Evolutionary conservation across 2,329 filamentous ascomycete species (phyloP).

Genomic region (Plenodomus biglobosus): DNA sequence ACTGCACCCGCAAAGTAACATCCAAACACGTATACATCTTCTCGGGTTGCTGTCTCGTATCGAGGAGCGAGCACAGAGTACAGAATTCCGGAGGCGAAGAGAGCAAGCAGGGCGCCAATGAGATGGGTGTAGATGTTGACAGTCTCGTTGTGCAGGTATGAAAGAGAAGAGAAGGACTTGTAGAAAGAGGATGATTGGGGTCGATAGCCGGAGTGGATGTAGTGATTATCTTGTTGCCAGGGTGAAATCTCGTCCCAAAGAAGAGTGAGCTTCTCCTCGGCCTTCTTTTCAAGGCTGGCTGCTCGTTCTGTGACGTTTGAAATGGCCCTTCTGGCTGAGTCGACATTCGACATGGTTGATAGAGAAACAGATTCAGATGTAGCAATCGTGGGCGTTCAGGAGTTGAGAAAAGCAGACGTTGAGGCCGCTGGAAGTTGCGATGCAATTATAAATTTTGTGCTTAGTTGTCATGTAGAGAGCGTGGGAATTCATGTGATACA

Average conservation of each 20-base stretch:
- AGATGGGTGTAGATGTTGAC: slow-evolving; percentile 75
- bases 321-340: slow-evolving; percentile 22
- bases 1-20: slow-evolving; percentile 47
- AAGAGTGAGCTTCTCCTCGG: slow-evolving; percentile 53
- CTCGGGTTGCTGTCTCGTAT: slow-evolving; percentile 38
- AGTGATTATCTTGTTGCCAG: slow-evolving; percentile 65
- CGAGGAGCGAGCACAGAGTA: slow-evolving; percentile 31
- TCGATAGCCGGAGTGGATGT: slow-evolving; percentile 67
- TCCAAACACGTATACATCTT: slow-evolving; percentile 42
- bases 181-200: slow-evolving; percentile 62
- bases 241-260: slow-evolving; percentile 47
- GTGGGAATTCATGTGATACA: slow-evolving; percentile 6
- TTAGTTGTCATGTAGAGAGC: neutral
- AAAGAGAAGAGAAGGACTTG: slow-evolving; percentile 59
- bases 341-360: slow-evolving; percentile 17
- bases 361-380: neutral
- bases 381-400: neutral
- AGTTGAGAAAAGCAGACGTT: neutral
- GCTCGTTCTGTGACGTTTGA: slow-evolving; percentile 18
- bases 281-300: slow-evolving; percentile 33
- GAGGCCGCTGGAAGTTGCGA: neutral
- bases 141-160: slow-evolving; percentile 67
- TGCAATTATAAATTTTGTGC: neutral
- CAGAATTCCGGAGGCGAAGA: slow-evolving; percentile 20
- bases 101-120: slow-evolving; percentile 41